Evolutionary conservation across 352 stramenopile species (phyloP).

Genomic region (Globisporangium emineosum): DNA sequence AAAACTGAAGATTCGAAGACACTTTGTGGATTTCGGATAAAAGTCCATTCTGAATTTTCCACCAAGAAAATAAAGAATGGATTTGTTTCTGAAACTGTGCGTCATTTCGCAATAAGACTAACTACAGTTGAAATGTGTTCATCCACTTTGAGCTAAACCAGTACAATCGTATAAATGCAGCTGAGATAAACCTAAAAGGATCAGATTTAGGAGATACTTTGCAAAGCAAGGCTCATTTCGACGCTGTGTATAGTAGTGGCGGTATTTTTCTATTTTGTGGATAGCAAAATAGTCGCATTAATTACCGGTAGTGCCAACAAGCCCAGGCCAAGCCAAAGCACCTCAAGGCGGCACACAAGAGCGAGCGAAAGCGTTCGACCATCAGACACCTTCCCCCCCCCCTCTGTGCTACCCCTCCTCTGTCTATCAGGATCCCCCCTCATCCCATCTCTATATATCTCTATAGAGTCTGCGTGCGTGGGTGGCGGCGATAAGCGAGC

Average conservation of each 20-base stretch:
- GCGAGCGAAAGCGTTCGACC: conserved; percentile 4
- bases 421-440: background rate
- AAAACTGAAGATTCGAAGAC: background rate
- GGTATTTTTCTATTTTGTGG: background rate
- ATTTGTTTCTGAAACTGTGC: background rate
- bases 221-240: too few relatives aligned
- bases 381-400: background rate
- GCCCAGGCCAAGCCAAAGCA: background rate
- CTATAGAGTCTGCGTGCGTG: background rate
- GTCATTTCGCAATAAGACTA: background rate
- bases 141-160: too few relatives aligned
- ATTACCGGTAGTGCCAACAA: background rate
- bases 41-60: background rate
- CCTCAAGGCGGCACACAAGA: background rate
- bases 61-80: background rate
- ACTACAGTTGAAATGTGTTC: background rate
- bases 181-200: too few relatives aligned
- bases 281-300: background rate
- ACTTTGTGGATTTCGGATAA: background rate
- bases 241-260: too few relatives aligned
- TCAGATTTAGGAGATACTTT: background rate
- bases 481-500: background rate
- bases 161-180: too few relatives aligned
- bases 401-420: background rate
- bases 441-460: background rate